Base-by-base conservation (phyloP, 495 filamentous ascomycete genomes). In the Melanomma pulvis-pyrius region DNA sequence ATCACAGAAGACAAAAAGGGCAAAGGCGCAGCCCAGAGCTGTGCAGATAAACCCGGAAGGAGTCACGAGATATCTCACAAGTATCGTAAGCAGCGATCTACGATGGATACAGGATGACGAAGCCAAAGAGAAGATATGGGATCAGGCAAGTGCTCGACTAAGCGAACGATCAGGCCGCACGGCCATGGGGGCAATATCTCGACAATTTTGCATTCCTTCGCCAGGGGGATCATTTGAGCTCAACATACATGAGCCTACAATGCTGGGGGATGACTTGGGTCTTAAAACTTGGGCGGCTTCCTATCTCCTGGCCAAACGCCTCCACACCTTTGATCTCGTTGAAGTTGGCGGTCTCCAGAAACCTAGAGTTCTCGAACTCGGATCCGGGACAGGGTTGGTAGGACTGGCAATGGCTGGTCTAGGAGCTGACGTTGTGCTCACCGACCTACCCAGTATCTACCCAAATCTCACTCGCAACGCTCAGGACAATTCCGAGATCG, bases 221-320 rank as follows among this genome's bases (percentile, higher is more conserved):
- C 65, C 60, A 2, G 59, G 63, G 5, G 60, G 71, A 0, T 17
- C 71, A 0, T 82, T 90, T 66, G 82, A 88, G 39, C 76, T 96
- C 54, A 79, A 81, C 17, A 84, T 98, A 19, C 84, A 93, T 66
- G 94, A 98, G 72, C 94, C 94, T 0, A 86, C 92, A 1, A 77
- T 97, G 55, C 96, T 90, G 0, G 85, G 88, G 2, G 94, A 97
- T 74, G 88, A 93, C 60, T 83, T 97, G 17, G 94, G 94, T 12
- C 83, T 92, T 71, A 97, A 97, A 73, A 97, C 93, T 0, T 97
- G 93, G 93, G 86, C 90, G 0, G 91, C 91, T 0, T 92, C 92
- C 0, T 94, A 90, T 73, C 83, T 96, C 2, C 87, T 98, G 19
- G 89, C 94, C 0, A 90, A 87, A 67, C 87, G 88, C 13, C 85